Base-by-base conservation (phyloP, 1,284 basidiomycete species). In the Trametes sp. region DNA sequence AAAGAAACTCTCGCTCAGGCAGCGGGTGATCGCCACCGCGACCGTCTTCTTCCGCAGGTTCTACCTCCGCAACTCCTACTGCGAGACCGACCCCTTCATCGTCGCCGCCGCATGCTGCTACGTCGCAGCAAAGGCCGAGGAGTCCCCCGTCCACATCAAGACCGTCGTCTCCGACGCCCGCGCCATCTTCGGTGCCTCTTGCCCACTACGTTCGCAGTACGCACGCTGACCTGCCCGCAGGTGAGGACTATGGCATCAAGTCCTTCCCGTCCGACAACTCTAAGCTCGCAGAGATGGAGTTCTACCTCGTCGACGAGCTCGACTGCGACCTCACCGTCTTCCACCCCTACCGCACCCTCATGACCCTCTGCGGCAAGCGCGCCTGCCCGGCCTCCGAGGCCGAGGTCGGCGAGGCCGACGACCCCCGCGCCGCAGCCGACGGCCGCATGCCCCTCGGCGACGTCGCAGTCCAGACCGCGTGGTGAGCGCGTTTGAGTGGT, bases 281-380 rank as follows among this genome's bases (percentile, higher is more conserved):
- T n/a, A 95, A 94, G 72, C 80, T 99, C 6, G 97, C 96, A 5
- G 96, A 98, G 76, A 98, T 98, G 96, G 97, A 98, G 76, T 98
- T 98, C 78, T 98, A 98, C 77, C 87, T 99, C 14, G 87, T 99
- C 23, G 95, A 95, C 72, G 97, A 99, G 75, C 86, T 99, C 44
- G 95, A 98, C 76, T 98, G 97, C 72, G 95, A 98, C 77, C 81
- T 99, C 44, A 87, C 92, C 54, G 84, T 98, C 8, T 98, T 95
- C 75, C 97, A 98, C 75, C 96, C 97, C 0, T 99, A 98, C 77
- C 88, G 94, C 48, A 92, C 93, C 0, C 84, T 98, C 35, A 79
- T 93, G 49, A 83, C 90, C 5, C 82, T 98, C 14, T 93, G 89
- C 68, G 89, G 85, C 26, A 81, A 79, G 77, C 70, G 80, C 74